A percentile compares a stretch with the other conserved stretches of the same genome.
These are phyloP conservation scores for Musa schizocarpa DNA, from an alignment of 176 grass and related monocot genomes.

Conservation along the genomic window DNA sequence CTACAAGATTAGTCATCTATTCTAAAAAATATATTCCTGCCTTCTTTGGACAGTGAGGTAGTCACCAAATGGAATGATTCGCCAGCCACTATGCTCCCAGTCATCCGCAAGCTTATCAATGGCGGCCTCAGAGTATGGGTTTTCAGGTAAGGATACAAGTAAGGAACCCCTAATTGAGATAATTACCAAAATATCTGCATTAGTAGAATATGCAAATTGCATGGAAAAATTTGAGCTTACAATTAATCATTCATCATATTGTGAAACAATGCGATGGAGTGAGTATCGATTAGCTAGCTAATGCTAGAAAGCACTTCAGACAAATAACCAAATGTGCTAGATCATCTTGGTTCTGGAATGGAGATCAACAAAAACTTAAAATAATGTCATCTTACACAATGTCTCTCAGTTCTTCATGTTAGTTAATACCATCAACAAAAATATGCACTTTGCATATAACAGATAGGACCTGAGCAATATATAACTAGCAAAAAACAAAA, in stretches of 20 bases:
- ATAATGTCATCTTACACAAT: not conserved
- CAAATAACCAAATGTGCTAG: not conserved
- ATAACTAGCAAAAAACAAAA: not conserved
- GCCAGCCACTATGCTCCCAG: slow-evolving; percentile 36
- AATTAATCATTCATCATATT: not conserved
- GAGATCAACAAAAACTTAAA: not conserved
- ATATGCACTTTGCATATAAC: not conserved
- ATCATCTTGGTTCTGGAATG: not conserved
- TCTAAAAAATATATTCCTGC: not conserved
- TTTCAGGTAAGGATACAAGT: slow-evolving; percentile 27
- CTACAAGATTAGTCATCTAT: not conserved
- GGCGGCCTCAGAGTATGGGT: slow-evolving; percentile 58
- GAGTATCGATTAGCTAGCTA: not conserved
- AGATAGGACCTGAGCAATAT: not conserved
- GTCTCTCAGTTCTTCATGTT: not conserved
- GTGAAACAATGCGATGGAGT: not conserved
- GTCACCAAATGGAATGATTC: slow-evolving; percentile 47
- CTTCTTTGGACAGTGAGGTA: slow-evolving; percentile 26
- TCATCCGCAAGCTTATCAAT: slow-evolving; percentile 56
- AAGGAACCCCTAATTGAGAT: not conserved
- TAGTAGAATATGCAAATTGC: too few species aligned
- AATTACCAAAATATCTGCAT: not conserved
- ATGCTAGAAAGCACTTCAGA: not conserved
- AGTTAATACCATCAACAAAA: not conserved
- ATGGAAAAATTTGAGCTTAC: not conserved